phyloP scores from a whole-genome alignment of 371 early-diverging fungal species.

The Rozella allomycis region DNA sequence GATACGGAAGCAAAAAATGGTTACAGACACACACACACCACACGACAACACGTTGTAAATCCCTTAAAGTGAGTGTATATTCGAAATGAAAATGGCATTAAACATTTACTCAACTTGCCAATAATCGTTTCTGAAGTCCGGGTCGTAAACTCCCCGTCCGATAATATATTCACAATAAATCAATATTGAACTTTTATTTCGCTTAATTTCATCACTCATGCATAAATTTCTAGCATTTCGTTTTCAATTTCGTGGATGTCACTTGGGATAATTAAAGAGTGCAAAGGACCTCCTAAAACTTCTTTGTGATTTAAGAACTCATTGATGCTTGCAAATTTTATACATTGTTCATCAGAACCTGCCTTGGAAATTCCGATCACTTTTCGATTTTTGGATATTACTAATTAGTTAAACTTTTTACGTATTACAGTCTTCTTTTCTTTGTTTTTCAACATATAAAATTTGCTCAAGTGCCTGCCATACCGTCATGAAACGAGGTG shows the following conservation, averaged over 20 bases:
- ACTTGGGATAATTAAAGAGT: slow-evolving; percentile 83
- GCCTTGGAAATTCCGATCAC: slow-evolving; percentile 87
- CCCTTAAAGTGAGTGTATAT: no score
- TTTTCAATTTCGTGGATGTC: slow-evolving; percentile 86
- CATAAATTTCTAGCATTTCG: slow-evolving; percentile 55
- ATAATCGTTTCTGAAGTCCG: no score
- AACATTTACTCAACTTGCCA: no score
- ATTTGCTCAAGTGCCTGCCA: slow-evolving; percentile 82
- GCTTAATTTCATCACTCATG: no score
- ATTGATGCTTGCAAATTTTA: slow-evolving; percentile 65
- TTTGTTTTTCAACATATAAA: slow-evolving; percentile 62
- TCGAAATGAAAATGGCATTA: no score
- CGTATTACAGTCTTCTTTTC: not conserved
- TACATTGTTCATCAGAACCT: slow-evolving; percentile 56
- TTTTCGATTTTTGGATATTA: slow-evolving; percentile 11
- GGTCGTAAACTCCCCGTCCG: no score
- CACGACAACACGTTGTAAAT: no score
- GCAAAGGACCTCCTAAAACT: slow-evolving; percentile 85
- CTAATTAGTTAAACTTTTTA: not conserved
- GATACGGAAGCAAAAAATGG: no score
- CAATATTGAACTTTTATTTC: no score
- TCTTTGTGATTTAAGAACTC: slow-evolving; percentile 51
- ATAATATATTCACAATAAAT: no score
- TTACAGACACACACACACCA: no score
- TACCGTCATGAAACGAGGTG: slow-evolving; percentile 94